Conservation (phyloP, 1,284 basidiomycete genomes). For the Cryptococcus sp. region DNA sequence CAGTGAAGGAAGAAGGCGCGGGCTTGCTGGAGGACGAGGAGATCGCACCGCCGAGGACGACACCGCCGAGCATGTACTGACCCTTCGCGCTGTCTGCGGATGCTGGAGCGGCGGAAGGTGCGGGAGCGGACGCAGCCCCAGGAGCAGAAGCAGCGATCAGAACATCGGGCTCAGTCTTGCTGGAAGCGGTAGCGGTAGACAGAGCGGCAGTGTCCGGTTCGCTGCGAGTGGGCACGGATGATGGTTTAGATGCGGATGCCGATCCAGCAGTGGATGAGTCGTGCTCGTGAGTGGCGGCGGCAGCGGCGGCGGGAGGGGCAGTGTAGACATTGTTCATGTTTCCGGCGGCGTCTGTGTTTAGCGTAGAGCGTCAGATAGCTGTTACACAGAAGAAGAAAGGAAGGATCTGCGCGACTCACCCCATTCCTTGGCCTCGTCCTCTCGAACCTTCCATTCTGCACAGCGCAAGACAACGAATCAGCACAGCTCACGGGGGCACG, state of each 20-base stretch:
- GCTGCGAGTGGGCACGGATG: slow-evolving; percentile 4
- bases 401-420: slow-evolving; percentile 35
- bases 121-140: slow-evolving; percentile 21
- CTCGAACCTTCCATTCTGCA: slow-evolving; percentile 52
- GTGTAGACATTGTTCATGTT: slow-evolving; percentile 55
- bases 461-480: neutral
- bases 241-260: slow-evolving; percentile 1
- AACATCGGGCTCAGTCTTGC: slow-evolving; percentile 24
- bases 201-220: slow-evolving; percentile 10
- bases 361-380: neutral
- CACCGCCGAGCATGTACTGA: slow-evolving; percentile 7
- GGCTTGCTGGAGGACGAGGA: slow-evolving; percentile 4
- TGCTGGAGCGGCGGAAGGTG: neutral
- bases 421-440: slow-evolving; percentile 54
- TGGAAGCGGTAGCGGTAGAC: slow-evolving; percentile 14
- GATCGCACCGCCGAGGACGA: slow-evolving; percentile 12
- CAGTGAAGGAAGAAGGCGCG: neutral
- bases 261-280: slow-evolving; percentile 5
- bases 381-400: neutral
- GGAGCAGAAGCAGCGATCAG: slow-evolving; percentile 35
- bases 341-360: slow-evolving; percentile 46
- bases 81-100: too few species aligned
- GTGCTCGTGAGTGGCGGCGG: slow-evolving; percentile 9
- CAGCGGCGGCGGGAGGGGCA: slow-evolving; percentile 31
- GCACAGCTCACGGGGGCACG: neutral